Base-by-base conservation (phyloP, 1,284 basidiomycete species). In the Heterobasidion annosum region DNA sequence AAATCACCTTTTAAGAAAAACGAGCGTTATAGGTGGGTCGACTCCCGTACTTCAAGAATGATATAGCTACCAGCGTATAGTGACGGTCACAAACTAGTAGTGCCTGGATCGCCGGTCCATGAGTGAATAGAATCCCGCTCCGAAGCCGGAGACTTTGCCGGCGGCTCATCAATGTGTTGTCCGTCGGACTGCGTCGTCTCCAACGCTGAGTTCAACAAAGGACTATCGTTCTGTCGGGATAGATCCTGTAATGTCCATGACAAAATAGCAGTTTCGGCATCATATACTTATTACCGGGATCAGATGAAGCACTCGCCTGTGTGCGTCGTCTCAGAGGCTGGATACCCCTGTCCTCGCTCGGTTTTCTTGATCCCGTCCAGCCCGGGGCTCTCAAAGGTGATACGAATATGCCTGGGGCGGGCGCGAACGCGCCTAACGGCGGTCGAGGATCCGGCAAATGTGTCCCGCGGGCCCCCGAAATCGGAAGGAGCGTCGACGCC, bases 351-450 rank as follows among this genome's bases (percentile, higher is more conserved):
- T 32, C 16, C n/a, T 13, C 40, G 40, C 40, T 43, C 32, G 34
- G 15, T 13, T 25, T 40, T 25, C 35, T 10, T 51, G n/a, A 40
- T n/a, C 37, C 37, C 37, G 37, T n/a, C 4, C 15, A 8, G 18
- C 19, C 19, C 8, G 13, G 25, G 10, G 60, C 57, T 34, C 65
- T 67, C 33, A 79, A 65, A 46, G 78, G 79, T 37, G 80, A 82
- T 54, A 82, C 62, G 57, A 67, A 74, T 34, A 75, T 70, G 0
- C 72, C 76, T 3, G 72, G 69, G 43, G 69, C 71, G 13, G 75
- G 73, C 12, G 74, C 69, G 61, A 78, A 76, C 15, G 43, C 50
- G 34, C 10, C 9, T 16, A n/a, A 8, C 42, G 45, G 16, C 25
- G 25, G 25, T 25, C 13, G 34, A 34, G 10, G n/a, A 10, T 19